Evolutionary conservation across 176 grass and related monocot species (phyloP).

Genomic region (Alopecurus myosuroides): DNA sequence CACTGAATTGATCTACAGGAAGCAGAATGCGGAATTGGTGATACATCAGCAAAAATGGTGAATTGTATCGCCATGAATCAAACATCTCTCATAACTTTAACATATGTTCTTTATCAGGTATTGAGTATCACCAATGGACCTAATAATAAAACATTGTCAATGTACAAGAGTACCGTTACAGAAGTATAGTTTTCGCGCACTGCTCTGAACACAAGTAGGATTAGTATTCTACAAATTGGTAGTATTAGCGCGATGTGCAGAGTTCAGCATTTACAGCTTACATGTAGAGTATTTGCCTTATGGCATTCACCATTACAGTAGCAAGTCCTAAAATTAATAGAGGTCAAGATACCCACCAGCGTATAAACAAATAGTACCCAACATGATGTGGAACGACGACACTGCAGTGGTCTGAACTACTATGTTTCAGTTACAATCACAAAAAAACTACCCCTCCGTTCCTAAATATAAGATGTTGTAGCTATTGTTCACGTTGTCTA

Average conservation of each 20-base stretch:
- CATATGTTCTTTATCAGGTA: not conserved
- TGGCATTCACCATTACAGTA: not conserved
- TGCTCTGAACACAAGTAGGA: not conserved
- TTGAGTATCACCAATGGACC: not conserved
- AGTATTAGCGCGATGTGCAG: not conserved
- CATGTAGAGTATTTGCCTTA: not conserved
- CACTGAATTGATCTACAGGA: constrained; percentile 74
- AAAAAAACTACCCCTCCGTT: no score
- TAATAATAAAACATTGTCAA: not conserved
- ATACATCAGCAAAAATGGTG: not conserved
- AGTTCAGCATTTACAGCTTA: not conserved
- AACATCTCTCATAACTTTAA: not conserved
- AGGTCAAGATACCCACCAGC: not conserved
- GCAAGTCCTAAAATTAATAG: not conserved
- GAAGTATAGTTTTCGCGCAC: not conserved
- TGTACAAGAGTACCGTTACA: not conserved
- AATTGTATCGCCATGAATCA: not conserved
- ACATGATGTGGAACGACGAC: not conserved
- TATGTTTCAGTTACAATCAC: not conserved
- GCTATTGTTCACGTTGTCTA: no score
- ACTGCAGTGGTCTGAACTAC: not conserved
- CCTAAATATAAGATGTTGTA: no score
- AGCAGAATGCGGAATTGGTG: not conserved
- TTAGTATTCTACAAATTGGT: not conserved
- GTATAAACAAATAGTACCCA: not conserved